Evolutionary conservation across 1,284 basidiomycete species (phyloP), one percentile per base, ranked within the genome.

Genomic region (Trichosporon ovoides): DNA sequence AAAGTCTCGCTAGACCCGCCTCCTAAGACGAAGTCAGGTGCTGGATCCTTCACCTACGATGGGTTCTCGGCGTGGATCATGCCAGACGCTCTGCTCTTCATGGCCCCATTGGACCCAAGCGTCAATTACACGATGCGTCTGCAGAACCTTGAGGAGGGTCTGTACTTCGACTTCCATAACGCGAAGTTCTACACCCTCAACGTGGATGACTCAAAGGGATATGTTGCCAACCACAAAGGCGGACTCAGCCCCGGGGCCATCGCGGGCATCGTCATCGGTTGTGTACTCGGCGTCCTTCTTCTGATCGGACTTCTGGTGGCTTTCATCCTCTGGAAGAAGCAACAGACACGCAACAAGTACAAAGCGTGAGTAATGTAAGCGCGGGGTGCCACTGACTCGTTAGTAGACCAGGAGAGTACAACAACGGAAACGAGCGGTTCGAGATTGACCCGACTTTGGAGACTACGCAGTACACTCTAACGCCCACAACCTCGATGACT

Each of bases 251-350:
- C 16, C 22, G 52, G 52, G 1, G 52, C 52, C 9, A 38, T 53
- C 6, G 52, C 52, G 4, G 52, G 52, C 24, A 53, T 53, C 18
- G 37, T 18, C 37, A 19, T 53, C 28, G 52, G 37, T 16, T 48
- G 22, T 12, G 22, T 53, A 10, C 10, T 38, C 24, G 52, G 33
- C 6, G 33, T 22, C 16, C 10, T 53, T 14, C 4, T 38, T 13
- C 16, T 53, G 3, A n/a, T n/a, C n/a, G 52, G 36, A 36, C 16
- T 10, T 7, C 24, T 53, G 1, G 14, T 38, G 37, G 14, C 11
- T 2, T 52, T n/a, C 36, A 6, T 28, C 16, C 22, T 38, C 52
- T 31, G 37, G 22, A 20, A 24, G 22, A 18, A 22, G 10, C 24
- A 22, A 22, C 16, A 48, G 22, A 5, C 13, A 6, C 22, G 28